A percentile compares a stretch with the other conserved stretches of the same genome.
These are phyloP conservation scores for Anisodus acutangulus DNA, from an alignment of 257 asterid species.

Conservation along the genomic window DNA sequence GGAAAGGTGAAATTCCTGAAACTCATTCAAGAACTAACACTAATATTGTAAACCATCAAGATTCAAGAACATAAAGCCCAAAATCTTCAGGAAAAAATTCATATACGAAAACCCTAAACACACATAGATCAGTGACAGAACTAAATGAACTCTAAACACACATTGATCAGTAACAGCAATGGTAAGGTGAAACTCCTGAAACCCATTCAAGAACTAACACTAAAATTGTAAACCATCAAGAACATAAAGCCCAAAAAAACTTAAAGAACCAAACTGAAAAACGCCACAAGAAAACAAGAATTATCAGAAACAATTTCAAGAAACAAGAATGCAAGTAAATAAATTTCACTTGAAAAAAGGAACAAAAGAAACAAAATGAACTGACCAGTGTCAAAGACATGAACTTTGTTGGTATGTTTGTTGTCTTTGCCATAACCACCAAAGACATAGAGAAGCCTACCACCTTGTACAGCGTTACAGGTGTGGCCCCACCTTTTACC, in stretches of 20 bases:
- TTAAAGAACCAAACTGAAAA: not conserved
- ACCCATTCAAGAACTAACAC: conserved; percentile 13
- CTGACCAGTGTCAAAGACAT: conserved; percentile 79
- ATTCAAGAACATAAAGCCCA: not conserved
- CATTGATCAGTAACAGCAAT: not conserved
- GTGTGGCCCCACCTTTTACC: conserved; percentile 99
- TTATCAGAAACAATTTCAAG: not conserved
- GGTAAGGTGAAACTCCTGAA: not conserved
- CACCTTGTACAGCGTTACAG: conserved; percentile 87
- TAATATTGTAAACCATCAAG: not conserved
- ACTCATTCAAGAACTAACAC: conserved; percentile 3
- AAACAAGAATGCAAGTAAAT: not conserved
- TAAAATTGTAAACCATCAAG: not conserved
- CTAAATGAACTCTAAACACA: not conserved
- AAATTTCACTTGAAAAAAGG: not conserved
- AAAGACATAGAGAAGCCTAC: conserved; percentile 87
- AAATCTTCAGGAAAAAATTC: not conserved
- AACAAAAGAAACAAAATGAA: not conserved
- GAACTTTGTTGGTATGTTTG: conserved; percentile 89
- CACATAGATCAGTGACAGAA: not conserved
- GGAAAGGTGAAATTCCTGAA: not conserved
- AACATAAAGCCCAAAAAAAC: not conserved
- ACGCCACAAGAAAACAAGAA: not conserved
- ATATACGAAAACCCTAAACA: not conserved
- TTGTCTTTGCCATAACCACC: conserved; percentile 93